Evolutionary conservation across 2,329 filamentous ascomycete species (phyloP), one percentile per base, ranked within the genome.

Genomic region (Elsinoe fawcettii): DNA sequence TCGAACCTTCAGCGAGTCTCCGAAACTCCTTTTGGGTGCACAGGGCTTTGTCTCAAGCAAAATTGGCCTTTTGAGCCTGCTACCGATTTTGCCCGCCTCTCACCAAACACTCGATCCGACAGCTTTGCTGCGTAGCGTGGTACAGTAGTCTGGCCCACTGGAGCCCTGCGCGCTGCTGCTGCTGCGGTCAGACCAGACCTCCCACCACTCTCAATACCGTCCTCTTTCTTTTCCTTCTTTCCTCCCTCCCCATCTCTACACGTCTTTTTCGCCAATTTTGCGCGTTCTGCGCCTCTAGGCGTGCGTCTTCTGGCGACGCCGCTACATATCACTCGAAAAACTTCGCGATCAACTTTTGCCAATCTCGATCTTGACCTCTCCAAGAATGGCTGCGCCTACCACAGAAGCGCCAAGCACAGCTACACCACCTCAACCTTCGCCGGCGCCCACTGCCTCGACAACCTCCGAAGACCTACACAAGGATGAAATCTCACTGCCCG

Each of bases 401-500:
- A 37, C 16, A 8, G 39, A 56, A 22, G 11, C 54, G 54, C 54
- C 54, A 43, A 46, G 23, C 27, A 27, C 36, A 32, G 7, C 53
- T 36, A 2, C 41, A n/a, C 56, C 54, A 53, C 47, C 46, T 27
- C 49, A 27, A 27, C 56, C 56, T 25, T 51, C 56, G 14, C 54
- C 56, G 20, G 55, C 51, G 27, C 56, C 60, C 20, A 59, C 56
- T 36, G 44, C 41, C 27, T 58, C 60, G 25, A 58, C 60, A 22
- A 23, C 57, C 56, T 58, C 51, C 36, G 59, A 56, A 55, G 66
- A 71, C 47, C 30, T 39, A n/a, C 30, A 22, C 2, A 60, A 66
- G 54, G 63, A 58, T 44, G 61, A 60, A 22, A 39, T 54, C 23
- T 27, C 57, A 11, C 27, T 51, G 16, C 51, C 60, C 12, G 49